phyloP scores from a whole-genome alignment of 2,329 filamentous ascomycete species.

The Coniella lustricola region DNA sequence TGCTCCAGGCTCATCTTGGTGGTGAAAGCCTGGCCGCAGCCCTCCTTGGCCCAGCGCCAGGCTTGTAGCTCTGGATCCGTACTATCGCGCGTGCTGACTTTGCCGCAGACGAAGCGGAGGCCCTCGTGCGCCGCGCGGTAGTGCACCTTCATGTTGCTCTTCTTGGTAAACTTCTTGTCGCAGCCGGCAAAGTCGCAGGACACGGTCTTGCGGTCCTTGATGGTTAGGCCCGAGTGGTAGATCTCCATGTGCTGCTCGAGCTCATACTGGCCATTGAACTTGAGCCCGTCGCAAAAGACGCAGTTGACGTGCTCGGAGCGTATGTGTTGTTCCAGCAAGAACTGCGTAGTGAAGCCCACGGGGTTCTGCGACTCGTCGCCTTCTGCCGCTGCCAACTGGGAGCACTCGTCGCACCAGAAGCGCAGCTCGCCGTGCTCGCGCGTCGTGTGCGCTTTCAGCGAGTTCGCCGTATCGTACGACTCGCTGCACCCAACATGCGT shows the following conservation, averaged over 20 bases:
- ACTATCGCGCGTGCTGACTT: slow-evolving; percentile 50
- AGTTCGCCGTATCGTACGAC: slow-evolving; percentile 66
- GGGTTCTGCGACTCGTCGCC: slow-evolving; percentile 33
- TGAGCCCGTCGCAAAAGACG: slow-evolving; percentile 58
- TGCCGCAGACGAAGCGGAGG: slow-evolving; percentile 70
- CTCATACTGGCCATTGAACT: slow-evolving; percentile 58
- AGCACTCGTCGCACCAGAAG: slow-evolving; percentile 74
- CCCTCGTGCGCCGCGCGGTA: slow-evolving; percentile 71
- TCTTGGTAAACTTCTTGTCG: slow-evolving; percentile 70
- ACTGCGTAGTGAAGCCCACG: slow-evolving; percentile 64
- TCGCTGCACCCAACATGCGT: slow-evolving; percentile 52
- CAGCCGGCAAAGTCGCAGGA: slow-evolving; percentile 63
- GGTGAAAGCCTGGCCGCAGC: slow-evolving; percentile 69
- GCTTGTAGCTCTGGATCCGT: slow-evolving; percentile 44
- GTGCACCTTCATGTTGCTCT: slow-evolving; percentile 76
- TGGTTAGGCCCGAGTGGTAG: slow-evolving; percentile 57
- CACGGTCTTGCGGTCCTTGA: slow-evolving; percentile 59
- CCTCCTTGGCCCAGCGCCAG: slow-evolving; percentile 57
- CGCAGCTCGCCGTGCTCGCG: slow-evolving; percentile 62
- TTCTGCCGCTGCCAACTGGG: slow-evolving; percentile 26
- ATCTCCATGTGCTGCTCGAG: slow-evolving; percentile 73
- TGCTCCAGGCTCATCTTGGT: slow-evolving; percentile 76
- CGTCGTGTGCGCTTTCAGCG: slow-evolving; percentile 64
- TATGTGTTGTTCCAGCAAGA: slow-evolving; percentile 67
- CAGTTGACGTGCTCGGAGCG: slow-evolving; percentile 68